Evolutionary conservation across 108 stramenopile species (phyloP), one percentile per base, ranked within the genome.

Genomic region (Cyclotella kingstonii): DNA sequence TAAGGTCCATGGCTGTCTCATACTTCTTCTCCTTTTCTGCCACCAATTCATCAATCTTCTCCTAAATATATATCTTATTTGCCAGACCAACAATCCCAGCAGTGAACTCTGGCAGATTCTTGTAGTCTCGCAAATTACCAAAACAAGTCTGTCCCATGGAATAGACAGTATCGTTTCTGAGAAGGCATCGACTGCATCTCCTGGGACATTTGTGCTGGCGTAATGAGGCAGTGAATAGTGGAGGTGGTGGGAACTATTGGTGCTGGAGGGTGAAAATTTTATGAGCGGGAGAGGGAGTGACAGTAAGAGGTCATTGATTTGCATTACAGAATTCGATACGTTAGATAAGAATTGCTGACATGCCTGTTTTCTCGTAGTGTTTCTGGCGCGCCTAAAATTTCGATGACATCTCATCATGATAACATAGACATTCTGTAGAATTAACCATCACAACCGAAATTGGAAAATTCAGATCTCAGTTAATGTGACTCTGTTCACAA

Each of bases 91-190:
- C 73, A 34, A 66, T 65, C 33, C 38, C 65, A 14, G 73, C 73
- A 0, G 73, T 75, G 18, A 75, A 51, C 11, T 31, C 25, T 2
- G 73, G 73, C 26, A 75, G 17, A 22, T 75, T 59, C 19, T 54
- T 63, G 42, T 65, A 75, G 10, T 75, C 73, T 7, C 26, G 15
- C 1, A 75, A 64, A 17, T 56, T 57, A 0, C 65, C 52, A 27
- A 60, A 75, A 50, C 73, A 75, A 2, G 60, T 42, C 34, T 75
- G 45, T 3, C 73, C 73, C 6, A 14, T n/a, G 14, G 73, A 65
- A 61, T 65, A 75, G 0, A 18, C 18, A n/a, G 41, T 46, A 18
- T 75, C 73, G 11, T 35, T 53, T 0, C 60, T 58, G 10, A 45
- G 17, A 30, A 61, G 66, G 17, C 73, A 75, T 26, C 73, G 40